Percentiles rank a stretch among this genome's conserved stretches.
phyloP scores from a whole-genome alignment of 83 land plant genomes.

The Picea abies region DNA sequence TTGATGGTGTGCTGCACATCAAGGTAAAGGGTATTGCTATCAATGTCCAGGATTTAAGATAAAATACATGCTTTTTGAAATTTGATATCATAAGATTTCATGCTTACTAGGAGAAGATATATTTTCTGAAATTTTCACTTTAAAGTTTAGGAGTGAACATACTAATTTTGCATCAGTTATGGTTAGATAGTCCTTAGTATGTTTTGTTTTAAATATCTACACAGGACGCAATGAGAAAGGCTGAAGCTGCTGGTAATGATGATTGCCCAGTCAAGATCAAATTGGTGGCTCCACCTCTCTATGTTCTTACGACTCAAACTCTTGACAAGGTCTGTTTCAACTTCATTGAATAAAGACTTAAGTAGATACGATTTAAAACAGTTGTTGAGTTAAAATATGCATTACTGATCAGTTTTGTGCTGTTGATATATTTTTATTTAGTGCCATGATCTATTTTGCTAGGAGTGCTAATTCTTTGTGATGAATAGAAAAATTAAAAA shows the following conservation, averaged over 20 bases:
- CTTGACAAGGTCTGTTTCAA: constrained; percentile 79
- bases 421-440: not conserved
- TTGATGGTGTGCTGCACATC: constrained; percentile 97
- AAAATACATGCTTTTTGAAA: not conserved
- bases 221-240: constrained; percentile 96
- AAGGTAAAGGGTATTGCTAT: constrained; percentile 45
- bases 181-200: not conserved
- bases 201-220: constrained; percentile 17
- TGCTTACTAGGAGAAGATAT: not conserved
- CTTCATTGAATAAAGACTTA: not conserved
- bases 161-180: not conserved
- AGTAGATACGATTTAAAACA: not conserved
- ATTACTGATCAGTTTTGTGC: not conserved
- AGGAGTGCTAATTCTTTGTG: too few relatives aligned
- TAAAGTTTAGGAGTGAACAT: not conserved
- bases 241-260: constrained; percentile 87
- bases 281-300: constrained; percentile 93
- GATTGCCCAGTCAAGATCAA: constrained; percentile 98
- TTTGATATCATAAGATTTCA: not conserved
- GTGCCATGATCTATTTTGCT: not conserved
- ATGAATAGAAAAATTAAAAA: too few relatives aligned
- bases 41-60: not conserved
- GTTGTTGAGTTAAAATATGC: not conserved
- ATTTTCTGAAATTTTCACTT: not conserved
- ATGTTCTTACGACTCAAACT: constrained; percentile 96